Percentiles rank a stretch among this genome's conserved stretches.
Evolutionary conservation across 352 stramenopile genomes (phyloP).

Genomic region (Phytopythium sindhum): DNA sequence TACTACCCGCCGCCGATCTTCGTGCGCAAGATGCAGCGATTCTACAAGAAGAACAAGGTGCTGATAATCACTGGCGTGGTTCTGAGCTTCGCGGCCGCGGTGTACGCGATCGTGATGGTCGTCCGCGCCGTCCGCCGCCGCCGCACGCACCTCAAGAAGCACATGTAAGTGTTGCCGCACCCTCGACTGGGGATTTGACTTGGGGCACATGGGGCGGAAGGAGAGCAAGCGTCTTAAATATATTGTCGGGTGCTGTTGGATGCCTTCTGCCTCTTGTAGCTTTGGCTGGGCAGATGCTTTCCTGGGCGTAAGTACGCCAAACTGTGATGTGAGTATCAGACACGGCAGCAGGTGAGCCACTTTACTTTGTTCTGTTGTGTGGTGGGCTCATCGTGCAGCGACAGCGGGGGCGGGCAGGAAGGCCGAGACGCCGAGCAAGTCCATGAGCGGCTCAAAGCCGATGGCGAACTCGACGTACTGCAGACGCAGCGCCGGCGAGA

Average conservation of each 20-base stretch:
- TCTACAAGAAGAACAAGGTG: constrained; percentile 59
- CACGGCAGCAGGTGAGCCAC: background rate
- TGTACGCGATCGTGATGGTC: background rate
- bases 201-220: background rate
- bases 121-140: background rate
- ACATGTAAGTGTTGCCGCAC: constrained; percentile 1
- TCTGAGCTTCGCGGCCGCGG: constrained; percentile 9
- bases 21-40: constrained; percentile 49
- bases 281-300: background rate
- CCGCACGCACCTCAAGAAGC: constrained; percentile 2
- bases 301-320: background rate
- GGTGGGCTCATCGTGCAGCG: background rate
- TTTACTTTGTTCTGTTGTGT: background rate
- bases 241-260: background rate
- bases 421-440: constrained; percentile 52
- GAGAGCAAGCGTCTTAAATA: constrained; percentile 3
- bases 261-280: background rate
- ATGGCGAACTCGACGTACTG: constrained; percentile 89
- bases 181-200: background rate
- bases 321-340: constrained; percentile 1
- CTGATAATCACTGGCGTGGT: background rate
- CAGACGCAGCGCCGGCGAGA: constrained; percentile 40
- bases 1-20: constrained; percentile 65
- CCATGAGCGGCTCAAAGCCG: constrained; percentile 81
- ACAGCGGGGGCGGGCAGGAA: constrained; percentile 36